Base-by-base conservation (phyloP, 805 yeast genomes). In the Clavispora santaluciae region DNA sequence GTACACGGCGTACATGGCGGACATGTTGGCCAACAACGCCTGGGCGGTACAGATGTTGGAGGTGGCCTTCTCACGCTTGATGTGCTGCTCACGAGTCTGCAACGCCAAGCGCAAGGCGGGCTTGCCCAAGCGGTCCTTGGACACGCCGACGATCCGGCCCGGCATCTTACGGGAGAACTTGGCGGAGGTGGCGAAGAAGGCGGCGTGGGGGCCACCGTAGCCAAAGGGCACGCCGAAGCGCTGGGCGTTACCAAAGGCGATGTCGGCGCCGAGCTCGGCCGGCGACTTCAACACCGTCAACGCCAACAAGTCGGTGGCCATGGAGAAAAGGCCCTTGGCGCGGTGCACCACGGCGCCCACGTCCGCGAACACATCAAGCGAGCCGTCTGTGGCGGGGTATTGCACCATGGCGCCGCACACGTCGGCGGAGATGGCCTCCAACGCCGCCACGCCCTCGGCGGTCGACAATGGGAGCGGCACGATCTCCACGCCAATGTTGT, bases 171-270 rank as follows among this genome's bases (percentile, higher is more conserved):
- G 79, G 59, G 87, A 86, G 53, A 84, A 73, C 41, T 79, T 75
- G 44, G 81, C 78, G n/a, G 79, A 74, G 30, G 91, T 95, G 7
- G 98, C 87, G 54, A 93, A 90, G 67, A 87, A 93, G 0, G 96
- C 99, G 35, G 99, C 98, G 63, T 93, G 99, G 3, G 99, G 99
- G 16, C 99, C 99, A 57, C 99, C 99, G 60, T 81, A 93, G 6
- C 98, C 99, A 70, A 91, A 78, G 41, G 99, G 98, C 29, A 91
- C 97, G 56, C 99, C 99, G 54, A 93, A 88, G 63, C 99, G 76
- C 72, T 93, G 99, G 4, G 97, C 76, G 7, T 89, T 79, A 36
- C 99, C 99, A 34, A 93, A 70, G 2, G 84, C 96, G 38, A 93
- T 84, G 61, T 93, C 99, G 33, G 98, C 98, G 41, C 88, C 89